A percentile compares a stretch with the other conserved stretches of the same genome.
Conservation (phyloP, 225 moss, liverwort and hornwort species). For the Climacium dendroides region DNA sequence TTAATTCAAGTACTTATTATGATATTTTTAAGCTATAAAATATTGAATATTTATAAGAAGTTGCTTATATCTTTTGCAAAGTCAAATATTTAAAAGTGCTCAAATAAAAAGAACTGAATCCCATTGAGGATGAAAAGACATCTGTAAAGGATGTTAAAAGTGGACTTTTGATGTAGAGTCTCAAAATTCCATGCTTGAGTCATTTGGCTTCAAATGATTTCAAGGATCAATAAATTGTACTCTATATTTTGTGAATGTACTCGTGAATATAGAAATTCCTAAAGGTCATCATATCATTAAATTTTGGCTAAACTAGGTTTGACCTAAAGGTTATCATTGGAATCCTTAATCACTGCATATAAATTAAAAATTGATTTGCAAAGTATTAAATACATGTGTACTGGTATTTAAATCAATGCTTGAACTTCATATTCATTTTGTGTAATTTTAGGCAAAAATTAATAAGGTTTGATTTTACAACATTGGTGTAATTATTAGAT, state of each 20-base stretch:
- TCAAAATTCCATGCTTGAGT: background rate
- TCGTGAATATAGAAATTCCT: background rate
- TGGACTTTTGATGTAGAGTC: rapidly evolving
- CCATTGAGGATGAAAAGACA: background rate
- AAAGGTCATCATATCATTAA: background rate
- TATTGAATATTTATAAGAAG: background rate
- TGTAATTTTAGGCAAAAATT: background rate
- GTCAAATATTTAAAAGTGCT: background rate
- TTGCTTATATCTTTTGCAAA: background rate
- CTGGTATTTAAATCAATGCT: rapidly evolving
- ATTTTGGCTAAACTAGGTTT: rapidly evolving
- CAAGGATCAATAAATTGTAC: rapidly evolving
- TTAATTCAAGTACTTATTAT: background rate
- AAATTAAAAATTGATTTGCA: background rate
- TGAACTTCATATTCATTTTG: rapidly evolving
- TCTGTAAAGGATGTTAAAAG: background rate
- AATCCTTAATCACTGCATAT: background rate
- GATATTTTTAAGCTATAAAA: too few species aligned
- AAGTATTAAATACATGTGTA: background rate
- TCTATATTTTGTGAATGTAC: too few species aligned
- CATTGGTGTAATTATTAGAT: background rate
- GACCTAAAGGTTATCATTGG: rapidly evolving
- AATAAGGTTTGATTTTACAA: background rate
- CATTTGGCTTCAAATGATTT: background rate
- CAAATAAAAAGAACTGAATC: background rate